Percentiles rank a stretch among this genome's conserved stretches.
Conservation (phyloP, 2,329 filamentous ascomycete genomes). For the Dactylonectria macrodidyma region DNA sequence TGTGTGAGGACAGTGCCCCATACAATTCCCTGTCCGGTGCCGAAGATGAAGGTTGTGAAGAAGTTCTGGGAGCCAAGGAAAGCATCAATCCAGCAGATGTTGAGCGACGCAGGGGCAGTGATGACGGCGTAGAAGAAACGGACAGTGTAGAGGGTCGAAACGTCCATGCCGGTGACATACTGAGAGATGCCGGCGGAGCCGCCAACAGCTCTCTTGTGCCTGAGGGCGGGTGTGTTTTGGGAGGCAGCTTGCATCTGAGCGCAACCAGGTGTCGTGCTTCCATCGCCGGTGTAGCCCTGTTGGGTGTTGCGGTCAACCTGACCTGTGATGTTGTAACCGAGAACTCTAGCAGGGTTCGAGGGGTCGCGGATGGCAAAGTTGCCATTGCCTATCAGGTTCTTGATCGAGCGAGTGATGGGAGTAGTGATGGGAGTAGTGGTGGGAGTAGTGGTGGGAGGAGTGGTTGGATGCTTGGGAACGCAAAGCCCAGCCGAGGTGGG, state of each 20-base stretch:
- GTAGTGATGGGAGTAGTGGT: neutral
- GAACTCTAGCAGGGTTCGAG: conserved; percentile 14
- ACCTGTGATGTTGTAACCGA: neutral
- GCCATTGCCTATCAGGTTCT: conserved; percentile 14
- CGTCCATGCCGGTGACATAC: conserved; percentile 25
- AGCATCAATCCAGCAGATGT: conserved; percentile 29
- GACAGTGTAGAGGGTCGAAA: conserved; percentile 31
- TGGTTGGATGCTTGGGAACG: neutral
- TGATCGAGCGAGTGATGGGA: conserved; percentile 7
- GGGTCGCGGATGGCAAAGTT: conserved; percentile 16
- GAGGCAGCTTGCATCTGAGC: conserved; percentile 27
- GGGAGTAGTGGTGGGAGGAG: neutral
- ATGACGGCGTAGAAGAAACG: conserved; percentile 39
- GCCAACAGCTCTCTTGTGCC: conserved; percentile 11
- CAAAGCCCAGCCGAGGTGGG: too few species aligned
- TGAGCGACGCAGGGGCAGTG: conserved; percentile 15
- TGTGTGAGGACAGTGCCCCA: conserved; percentile 21
- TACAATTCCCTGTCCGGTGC: neutral
- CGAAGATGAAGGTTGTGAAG: conserved; percentile 20
- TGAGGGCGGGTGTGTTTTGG: neutral
- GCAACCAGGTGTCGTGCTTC: conserved; percentile 24
- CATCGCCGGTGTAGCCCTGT: conserved; percentile 26
- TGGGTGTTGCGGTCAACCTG: neutral
- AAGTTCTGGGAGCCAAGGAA: conserved; percentile 21
- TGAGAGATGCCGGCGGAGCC: conserved; percentile 24